phyloP scores from a whole-genome alignment of 2,329 filamentous ascomycete genomes.

The Talaromyces piceae region DNA sequence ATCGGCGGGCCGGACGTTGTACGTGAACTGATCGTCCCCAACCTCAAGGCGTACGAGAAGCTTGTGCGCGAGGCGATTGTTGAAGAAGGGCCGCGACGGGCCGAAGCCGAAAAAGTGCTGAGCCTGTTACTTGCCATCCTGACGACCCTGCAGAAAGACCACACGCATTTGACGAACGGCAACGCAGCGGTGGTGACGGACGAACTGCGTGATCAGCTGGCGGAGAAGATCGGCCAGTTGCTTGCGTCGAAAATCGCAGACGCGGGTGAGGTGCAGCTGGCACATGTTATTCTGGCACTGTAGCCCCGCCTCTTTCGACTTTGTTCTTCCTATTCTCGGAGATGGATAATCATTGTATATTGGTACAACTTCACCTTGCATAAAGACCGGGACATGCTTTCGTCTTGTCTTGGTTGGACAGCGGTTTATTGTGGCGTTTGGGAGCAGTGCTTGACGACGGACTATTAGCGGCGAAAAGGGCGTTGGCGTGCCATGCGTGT shows the following conservation, averaged over 20 bases:
- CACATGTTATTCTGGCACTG: constrained; percentile 30
- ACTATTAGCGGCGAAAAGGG: not conserved
- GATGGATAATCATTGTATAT: not conserved
- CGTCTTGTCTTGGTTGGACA: not conserved
- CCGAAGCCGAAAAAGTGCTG: constrained; percentile 56
- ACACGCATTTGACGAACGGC: constrained; percentile 33
- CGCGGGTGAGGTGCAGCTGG: constrained; percentile 32
- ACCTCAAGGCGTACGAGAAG: constrained; percentile 56
- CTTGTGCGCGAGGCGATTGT: constrained; percentile 51
- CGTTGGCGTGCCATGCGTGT: constrained; percentile 11
- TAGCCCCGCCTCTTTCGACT: constrained; percentile 9
- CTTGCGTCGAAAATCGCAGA: constrained; percentile 36
- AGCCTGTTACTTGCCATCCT: constrained; percentile 51
- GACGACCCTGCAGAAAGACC: constrained; percentile 45
- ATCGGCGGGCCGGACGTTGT: constrained; percentile 65
- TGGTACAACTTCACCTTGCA: not conserved
- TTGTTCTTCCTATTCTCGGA: not conserved
- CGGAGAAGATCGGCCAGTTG: constrained; percentile 35
- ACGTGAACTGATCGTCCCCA: constrained; percentile 58
- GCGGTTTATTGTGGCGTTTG: constrained; percentile 2
- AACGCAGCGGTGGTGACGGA: constrained; percentile 28
- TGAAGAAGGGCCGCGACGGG: constrained; percentile 43
- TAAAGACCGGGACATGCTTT: not conserved
- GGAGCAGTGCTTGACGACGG: not conserved
- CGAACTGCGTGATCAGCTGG: constrained; percentile 30